Percentiles rank a stretch among this genome's conserved stretches.
Evolutionary conservation across 345 rosid species (phyloP).

Genomic region (Syzygium oleosum): DNA sequence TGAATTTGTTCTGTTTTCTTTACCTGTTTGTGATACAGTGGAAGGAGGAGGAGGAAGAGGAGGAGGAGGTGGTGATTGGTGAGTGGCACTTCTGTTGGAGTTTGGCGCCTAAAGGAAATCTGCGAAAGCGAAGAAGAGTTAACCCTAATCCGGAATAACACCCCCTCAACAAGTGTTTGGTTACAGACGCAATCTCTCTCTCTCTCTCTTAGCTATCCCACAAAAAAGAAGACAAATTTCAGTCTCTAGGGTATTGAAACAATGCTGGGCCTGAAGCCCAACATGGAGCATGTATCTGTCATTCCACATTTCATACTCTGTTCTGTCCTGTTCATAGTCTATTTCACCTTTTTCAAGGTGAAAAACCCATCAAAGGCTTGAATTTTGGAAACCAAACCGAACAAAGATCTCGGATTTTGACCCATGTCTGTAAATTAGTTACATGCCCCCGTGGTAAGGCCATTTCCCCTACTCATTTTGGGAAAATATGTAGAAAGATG

Average conservation of each 20-base stretch:
- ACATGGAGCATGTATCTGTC: neutral
- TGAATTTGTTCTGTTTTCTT: neutral
- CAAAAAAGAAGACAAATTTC: neutral
- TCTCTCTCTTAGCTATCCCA: neutral
- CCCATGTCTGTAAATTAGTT: neutral
- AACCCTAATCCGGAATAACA: constrained; percentile 53
- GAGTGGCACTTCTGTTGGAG: constrained; percentile 1
- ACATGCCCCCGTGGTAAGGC: neutral
- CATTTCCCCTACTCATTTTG: neutral
- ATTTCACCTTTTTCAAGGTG: neutral
- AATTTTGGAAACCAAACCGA: neutral
- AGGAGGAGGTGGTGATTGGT: neutral
- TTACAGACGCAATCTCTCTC: constrained; percentile 22
- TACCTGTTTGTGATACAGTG: constrained; percentile 2
- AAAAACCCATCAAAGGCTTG: neutral
- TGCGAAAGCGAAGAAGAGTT: constrained; percentile 12
- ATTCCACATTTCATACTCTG: neutral
- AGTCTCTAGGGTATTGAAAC: neutral
- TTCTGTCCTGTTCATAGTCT: neutral
- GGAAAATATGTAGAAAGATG: neutral
- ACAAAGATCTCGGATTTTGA: neutral
- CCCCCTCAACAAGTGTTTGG: constrained; percentile 30
- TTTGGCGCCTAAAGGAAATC: constrained; percentile 31
- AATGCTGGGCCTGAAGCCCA: neutral
- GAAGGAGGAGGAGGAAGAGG: neutral